These are phyloP conservation scores for Epichloe glyceriae DNA, from an alignment of 2,329 filamentous ascomycete species.

Conservation along the genomic window DNA sequence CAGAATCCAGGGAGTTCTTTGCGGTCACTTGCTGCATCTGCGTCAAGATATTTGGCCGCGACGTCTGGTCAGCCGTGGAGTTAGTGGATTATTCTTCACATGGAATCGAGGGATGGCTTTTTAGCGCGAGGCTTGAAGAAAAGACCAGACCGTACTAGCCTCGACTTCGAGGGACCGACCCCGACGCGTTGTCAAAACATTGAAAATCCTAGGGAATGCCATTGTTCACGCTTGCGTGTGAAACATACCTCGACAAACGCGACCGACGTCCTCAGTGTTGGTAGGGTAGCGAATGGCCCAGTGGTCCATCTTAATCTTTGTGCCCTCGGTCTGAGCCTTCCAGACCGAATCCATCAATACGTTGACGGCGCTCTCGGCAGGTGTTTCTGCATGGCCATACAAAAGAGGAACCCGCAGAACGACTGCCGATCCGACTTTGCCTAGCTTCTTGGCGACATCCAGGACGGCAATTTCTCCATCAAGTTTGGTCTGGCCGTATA, in stretches of 20 bases:
- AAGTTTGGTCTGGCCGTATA: slow-evolving; percentile 53
- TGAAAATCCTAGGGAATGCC: background rate
- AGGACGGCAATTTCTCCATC: slow-evolving; percentile 53
- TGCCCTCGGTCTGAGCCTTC: slow-evolving; percentile 53
- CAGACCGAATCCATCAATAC: slow-evolving; percentile 63
- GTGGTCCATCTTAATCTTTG: slow-evolving; percentile 66
- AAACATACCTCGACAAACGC: slow-evolving; percentile 54
- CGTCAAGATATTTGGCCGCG: slow-evolving; percentile 51
- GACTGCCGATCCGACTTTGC: slow-evolving; percentile 43
- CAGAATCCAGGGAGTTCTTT: slow-evolving; percentile 48
- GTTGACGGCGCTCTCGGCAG: slow-evolving; percentile 73
- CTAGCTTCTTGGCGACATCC: slow-evolving; percentile 38
- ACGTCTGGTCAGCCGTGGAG: slow-evolving; percentile 40
- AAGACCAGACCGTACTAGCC: background rate
- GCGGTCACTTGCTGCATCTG: slow-evolving; percentile 30
- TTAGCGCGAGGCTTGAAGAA: background rate
- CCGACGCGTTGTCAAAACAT: background rate
- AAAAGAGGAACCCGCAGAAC: slow-evolving; percentile 73
- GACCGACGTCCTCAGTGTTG: slow-evolving; percentile 74
- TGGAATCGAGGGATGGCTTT: background rate
- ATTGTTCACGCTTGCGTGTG: slow-evolving; percentile 1
- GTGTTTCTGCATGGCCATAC: slow-evolving; percentile 61
- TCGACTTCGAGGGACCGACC: background rate
- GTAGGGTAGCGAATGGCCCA: slow-evolving; percentile 78
- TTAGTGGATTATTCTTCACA: background rate